These are phyloP conservation scores for Lasiodiplodia hormozganensis DNA, from an alignment of 2,329 filamentous ascomycete species.

Conservation along the genomic window DNA sequence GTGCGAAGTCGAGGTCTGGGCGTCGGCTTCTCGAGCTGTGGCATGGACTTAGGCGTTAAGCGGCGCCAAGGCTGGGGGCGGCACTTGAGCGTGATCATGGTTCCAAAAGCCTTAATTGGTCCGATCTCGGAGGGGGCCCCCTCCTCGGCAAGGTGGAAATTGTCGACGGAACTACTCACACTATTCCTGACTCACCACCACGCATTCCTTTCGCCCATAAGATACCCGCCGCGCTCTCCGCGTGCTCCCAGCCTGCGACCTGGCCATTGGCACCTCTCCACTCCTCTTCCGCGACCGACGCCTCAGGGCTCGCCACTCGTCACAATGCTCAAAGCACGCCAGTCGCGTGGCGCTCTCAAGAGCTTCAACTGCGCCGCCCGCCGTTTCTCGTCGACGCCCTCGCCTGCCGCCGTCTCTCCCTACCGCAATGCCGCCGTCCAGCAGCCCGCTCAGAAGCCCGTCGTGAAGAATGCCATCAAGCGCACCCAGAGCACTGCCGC, in stretches of 20 bases:
- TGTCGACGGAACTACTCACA: constrained; percentile 5
- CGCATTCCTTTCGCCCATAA: constrained; percentile 24
- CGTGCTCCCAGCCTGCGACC: constrained; percentile 6
- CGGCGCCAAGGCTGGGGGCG: constrained; percentile 1
- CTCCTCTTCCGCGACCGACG: constrained; percentile 15
- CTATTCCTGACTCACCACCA: constrained; percentile 26
- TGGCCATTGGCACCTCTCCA: constrained; percentile 20
- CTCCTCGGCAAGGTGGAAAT: constrained; percentile 23
- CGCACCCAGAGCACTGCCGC: constrained; percentile 53
- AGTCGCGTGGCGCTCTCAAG: constrained; percentile 47
- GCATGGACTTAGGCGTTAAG: constrained; percentile 16
- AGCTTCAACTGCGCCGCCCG: constrained; percentile 49
- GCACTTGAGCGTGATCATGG: constrained; percentile 7
- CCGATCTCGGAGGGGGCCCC: constrained; percentile 9
- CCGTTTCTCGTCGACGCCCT: constrained; percentile 51
- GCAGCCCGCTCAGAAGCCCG: constrained; percentile 32
- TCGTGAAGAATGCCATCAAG: constrained; percentile 48
- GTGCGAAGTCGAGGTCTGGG: constrained; percentile 3
- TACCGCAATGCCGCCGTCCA: constrained; percentile 47
- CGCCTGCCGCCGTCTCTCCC: constrained; percentile 50
- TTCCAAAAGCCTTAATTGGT: constrained; percentile 9
- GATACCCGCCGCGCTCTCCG: constrained; percentile 14
- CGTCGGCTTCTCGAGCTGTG: background rate
- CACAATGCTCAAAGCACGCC: constrained; percentile 44
- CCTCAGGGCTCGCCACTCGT: constrained; percentile 22